Evolutionary conservation across 345 rosid species (phyloP).

Genomic region (Pelargonium nanum): DNA sequence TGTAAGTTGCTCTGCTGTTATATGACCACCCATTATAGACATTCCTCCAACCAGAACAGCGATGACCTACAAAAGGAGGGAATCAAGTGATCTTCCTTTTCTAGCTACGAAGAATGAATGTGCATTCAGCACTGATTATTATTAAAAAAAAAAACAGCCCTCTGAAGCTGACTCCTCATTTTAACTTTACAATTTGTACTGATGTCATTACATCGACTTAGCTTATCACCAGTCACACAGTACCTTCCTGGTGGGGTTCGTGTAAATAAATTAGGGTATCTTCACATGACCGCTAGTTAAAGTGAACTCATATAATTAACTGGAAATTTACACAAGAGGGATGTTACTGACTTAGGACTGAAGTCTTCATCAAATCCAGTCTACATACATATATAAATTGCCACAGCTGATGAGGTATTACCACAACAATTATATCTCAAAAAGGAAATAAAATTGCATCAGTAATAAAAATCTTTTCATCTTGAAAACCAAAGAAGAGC

Average conservation of each 20-base stretch:
- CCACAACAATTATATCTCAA: neutral
- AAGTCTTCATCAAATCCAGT: neutral
- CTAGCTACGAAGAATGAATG: constrained; percentile 9
- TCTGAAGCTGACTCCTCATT: neutral
- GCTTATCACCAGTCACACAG: neutral
- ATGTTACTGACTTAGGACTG: neutral
- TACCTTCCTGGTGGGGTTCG: too few species aligned
- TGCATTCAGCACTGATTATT: neutral
- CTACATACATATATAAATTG: neutral
- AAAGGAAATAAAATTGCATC: neutral
- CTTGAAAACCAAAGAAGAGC: neutral
- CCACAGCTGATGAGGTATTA: neutral
- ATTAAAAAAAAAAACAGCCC: neutral
- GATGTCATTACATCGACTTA: neutral
- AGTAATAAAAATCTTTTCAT: too few species aligned
- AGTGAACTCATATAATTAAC: too few species aligned
- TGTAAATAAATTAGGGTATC: too few species aligned
- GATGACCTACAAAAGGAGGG: constrained; percentile 46
- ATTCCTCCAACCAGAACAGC: constrained; percentile 88
- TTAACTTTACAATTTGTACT: neutral
- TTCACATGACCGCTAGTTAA: too few species aligned
- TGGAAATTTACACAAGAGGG: neutral
- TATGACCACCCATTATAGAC: constrained; percentile 72
- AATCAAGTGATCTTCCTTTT: too few species aligned
- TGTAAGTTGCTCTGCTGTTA: constrained; percentile 88